Percentiles rank a stretch among this genome's conserved stretches.
Conservation (phyloP, 306 rosid species). For the Casuarina equisetifolia region DNA sequence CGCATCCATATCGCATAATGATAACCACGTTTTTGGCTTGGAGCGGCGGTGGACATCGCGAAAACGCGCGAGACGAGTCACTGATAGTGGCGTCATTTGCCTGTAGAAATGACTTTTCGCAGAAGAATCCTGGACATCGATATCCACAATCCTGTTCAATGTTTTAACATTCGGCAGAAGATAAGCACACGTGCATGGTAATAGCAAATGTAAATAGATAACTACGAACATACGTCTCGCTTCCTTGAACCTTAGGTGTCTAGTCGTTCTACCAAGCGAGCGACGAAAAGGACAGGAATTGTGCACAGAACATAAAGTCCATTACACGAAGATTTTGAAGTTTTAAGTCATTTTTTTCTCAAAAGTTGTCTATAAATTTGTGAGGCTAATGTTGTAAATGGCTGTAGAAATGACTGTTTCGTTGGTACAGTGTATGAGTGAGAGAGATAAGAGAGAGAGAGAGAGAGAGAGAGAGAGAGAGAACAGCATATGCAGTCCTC, state of each 20-base stretch:
- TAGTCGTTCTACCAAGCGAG: neutral
- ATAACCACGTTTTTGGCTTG: neutral
- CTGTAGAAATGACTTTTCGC: neutral
- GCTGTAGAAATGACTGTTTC: neutral
- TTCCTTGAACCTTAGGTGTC: neutral
- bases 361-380: too few relatives aligned
- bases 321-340: too few relatives aligned
- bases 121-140: neutral
- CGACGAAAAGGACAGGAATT: neutral
- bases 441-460: slow-evolving; percentile 26
- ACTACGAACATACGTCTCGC: neutral
- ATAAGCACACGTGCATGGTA: neutral
- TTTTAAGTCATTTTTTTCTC: too few relatives aligned
- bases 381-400: too few relatives aligned
- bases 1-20: neutral
- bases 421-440: slow-evolving; percentile 47
- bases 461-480: slow-evolving; percentile 19
- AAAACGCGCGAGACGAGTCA: neutral
- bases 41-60: neutral
- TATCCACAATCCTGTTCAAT: neutral
- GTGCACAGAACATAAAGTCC: neutral
- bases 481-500: slow-evolving; percentile 9
- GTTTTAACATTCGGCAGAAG: neutral
- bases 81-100: neutral
- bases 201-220: neutral